phyloP scores from a whole-genome alignment of 164 flowering plant genomes.

The Stephania japonica region DNA sequence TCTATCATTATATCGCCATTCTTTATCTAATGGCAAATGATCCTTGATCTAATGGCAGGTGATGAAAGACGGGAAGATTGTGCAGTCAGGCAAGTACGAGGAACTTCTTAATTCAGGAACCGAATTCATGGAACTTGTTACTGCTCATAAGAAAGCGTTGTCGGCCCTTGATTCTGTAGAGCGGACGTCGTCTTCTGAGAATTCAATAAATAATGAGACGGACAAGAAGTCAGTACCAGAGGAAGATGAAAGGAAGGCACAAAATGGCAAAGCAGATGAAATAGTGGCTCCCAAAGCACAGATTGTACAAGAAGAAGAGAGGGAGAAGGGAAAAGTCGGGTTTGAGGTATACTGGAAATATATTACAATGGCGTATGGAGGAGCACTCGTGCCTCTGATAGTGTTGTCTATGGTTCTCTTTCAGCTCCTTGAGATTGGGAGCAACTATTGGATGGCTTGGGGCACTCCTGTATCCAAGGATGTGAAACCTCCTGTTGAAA shows the following conservation, averaged over 20 bases:
- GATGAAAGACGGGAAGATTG: slow-evolving; percentile 74
- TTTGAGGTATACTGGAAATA: slow-evolving; percentile 75
- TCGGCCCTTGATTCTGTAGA: slow-evolving; percentile 43
- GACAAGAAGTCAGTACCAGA: slow-evolving; percentile 8
- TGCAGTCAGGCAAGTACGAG: slow-evolving; percentile 75
- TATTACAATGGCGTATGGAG: slow-evolving; percentile 62
- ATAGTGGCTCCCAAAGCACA: slow-evolving; percentile 43
- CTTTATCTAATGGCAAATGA: neutral
- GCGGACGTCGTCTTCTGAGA: slow-evolving; percentile 13
- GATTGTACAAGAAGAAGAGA: slow-evolving; percentile 89
- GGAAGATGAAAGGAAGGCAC: slow-evolving; percentile 20
- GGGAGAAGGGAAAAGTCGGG: slow-evolving; percentile 86
- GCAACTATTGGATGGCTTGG: slow-evolving; percentile 99
- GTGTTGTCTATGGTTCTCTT: slow-evolving; percentile 52
- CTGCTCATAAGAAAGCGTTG: slow-evolving; percentile 74
- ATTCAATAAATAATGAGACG: neutral
- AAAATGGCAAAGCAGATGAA: slow-evolving; percentile 34
- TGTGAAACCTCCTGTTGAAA: slow-evolving; percentile 36
- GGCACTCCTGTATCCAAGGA: slow-evolving; percentile 67
- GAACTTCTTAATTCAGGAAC: slow-evolving; percentile 67
- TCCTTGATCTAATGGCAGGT: slow-evolving; percentile 30
- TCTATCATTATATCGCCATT: neutral
- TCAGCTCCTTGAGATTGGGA: slow-evolving; percentile 73
- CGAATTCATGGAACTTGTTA: slow-evolving; percentile 86
- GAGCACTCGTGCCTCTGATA: slow-evolving; percentile 70